A percentile compares a stretch with the other conserved stretches of the same genome.
Evolutionary conservation across 2,329 filamentous ascomycete species (phyloP).

Genomic region (Penicillium sp.): DNA sequence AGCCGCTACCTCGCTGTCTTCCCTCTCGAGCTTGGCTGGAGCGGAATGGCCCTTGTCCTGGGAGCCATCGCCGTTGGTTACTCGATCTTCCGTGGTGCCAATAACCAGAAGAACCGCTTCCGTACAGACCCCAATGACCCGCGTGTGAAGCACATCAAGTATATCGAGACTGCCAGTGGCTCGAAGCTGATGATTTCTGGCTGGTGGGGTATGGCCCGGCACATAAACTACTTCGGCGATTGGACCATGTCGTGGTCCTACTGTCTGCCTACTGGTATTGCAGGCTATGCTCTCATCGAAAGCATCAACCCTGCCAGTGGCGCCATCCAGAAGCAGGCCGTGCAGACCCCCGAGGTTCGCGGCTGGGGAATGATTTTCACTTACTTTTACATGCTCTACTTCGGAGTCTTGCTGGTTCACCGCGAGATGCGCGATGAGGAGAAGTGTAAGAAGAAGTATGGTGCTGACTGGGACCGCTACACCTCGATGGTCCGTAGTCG

Average conservation of each 20-base stretch:
- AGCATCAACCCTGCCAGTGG: slow-evolving; percentile 56
- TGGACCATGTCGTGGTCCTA: slow-evolving; percentile 95
- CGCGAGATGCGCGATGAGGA: slow-evolving; percentile 86
- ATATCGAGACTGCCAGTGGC: slow-evolving; percentile 82
- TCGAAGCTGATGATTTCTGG: slow-evolving; percentile 82
- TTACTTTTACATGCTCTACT: slow-evolving; percentile 95
- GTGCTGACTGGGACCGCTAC: slow-evolving; percentile 89
- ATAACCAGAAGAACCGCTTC: slow-evolving; percentile 95
- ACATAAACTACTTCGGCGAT: slow-evolving; percentile 96
- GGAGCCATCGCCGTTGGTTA: slow-evolving; percentile 76
- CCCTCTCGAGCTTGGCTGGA: slow-evolving; percentile 76
- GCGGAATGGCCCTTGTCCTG: slow-evolving; percentile 69
- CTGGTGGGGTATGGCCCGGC: slow-evolving; percentile 91
- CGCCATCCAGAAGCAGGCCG: slow-evolving; percentile 72
- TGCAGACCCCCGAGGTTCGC: slow-evolving; percentile 73
- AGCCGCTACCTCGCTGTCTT: slow-evolving; percentile 83
- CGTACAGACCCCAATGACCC: slow-evolving; percentile 84
- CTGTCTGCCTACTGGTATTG: slow-evolving; percentile 81
- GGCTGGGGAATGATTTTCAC: slow-evolving; percentile 89
- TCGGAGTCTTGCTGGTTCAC: slow-evolving; percentile 83
- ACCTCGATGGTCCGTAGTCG: slow-evolving; percentile 79
- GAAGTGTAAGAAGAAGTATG: slow-evolving; percentile 91
- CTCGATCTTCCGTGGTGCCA: slow-evolving; percentile 89
- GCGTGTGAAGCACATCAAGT: slow-evolving; percentile 77
- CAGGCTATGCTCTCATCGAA: slow-evolving; percentile 75